Evolutionary conservation across 495 filamentous ascomycete species (phyloP).

Genomic region (Bathelium albidoporum): DNA sequence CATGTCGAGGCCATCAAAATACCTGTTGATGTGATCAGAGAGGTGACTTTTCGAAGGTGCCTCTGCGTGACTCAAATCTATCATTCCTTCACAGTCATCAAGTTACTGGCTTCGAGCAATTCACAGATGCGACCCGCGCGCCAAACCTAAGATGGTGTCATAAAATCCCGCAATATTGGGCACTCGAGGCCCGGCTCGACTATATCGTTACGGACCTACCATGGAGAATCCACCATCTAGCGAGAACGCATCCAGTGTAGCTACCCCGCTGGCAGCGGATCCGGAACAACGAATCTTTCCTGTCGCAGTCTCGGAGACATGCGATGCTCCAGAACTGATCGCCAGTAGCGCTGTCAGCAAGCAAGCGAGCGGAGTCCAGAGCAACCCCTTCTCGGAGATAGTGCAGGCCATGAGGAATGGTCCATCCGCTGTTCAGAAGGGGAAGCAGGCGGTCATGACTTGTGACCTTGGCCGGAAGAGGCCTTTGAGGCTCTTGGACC

Average conservation of each 20-base stretch:
- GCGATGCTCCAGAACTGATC: background rate
- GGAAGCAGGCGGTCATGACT: constrained; percentile 19
- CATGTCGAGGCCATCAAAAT: background rate
- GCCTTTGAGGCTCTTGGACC: constrained; percentile 54
- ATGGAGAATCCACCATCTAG: background rate
- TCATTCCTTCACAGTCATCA: too few species aligned
- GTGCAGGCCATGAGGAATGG: background rate
- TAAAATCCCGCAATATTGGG: background rate
- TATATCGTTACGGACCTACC: background rate
- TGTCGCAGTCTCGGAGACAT: background rate
- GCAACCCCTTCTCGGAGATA: background rate
- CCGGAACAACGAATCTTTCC: background rate
- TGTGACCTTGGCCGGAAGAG: constrained; percentile 20
- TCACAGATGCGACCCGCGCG: background rate
- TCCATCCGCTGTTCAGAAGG: constrained; percentile 22
- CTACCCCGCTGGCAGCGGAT: background rate
- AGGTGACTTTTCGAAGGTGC: background rate
- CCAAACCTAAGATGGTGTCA: background rate
- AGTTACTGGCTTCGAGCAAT: background rate
- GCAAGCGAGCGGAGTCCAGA: background rate
- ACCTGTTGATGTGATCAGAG: background rate
- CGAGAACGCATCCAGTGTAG: background rate
- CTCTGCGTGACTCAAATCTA: too few species aligned
- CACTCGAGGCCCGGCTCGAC: background rate
- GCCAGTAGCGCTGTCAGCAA: background rate